Conservation (phyloP, 2,329 filamentous ascomycete genomes). For the Corinectria fuckeliana region DNA sequence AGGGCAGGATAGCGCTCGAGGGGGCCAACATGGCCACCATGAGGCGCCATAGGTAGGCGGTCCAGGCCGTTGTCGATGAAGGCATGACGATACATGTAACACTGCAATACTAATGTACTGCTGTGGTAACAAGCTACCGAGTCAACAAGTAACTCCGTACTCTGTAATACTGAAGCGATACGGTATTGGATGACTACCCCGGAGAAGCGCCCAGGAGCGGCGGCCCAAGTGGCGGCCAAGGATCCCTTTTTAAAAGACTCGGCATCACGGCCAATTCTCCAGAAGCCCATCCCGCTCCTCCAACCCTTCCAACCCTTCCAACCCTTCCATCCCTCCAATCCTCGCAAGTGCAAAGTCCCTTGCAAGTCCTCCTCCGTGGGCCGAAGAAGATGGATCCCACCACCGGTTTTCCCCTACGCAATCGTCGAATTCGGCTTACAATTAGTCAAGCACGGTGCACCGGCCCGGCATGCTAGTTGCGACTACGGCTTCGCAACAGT, state of each 20-base stretch:
- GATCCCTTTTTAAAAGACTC: conserved; percentile 32
- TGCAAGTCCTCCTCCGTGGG: conserved; percentile 1
- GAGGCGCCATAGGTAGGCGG: conserved; percentile 31
- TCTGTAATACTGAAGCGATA: no score
- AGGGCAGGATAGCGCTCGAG: conserved; percentile 29
- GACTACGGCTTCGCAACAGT: conserved; percentile 21
- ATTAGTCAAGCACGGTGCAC: conserved; percentile 40
- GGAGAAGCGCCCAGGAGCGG: conserved; percentile 20
- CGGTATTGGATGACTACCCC: conserved; percentile 21
- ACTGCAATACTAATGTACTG: neutral
- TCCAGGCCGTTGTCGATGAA: conserved; percentile 31
- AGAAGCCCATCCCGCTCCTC: no score
- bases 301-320: no score
- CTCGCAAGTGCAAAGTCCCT: neutral
- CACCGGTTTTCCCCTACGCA: conserved; percentile 15
- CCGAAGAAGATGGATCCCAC: conserved; percentile 7
- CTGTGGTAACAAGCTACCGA: no score
- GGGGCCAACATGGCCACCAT: conserved; percentile 33
- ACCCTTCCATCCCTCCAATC: no score
- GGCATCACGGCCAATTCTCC: conserved; percentile 31
- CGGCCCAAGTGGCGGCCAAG: conserved; percentile 23
- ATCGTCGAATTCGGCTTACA: conserved; percentile 32
- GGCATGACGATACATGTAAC: conserved; percentile 20
- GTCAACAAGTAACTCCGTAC: no score
- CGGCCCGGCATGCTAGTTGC: conserved; percentile 31